A percentile compares a stretch with the other conserved stretches of the same genome.
Conservation (phyloP, 768 basidiomycete species). For the Suillus hirtellus region DNA sequence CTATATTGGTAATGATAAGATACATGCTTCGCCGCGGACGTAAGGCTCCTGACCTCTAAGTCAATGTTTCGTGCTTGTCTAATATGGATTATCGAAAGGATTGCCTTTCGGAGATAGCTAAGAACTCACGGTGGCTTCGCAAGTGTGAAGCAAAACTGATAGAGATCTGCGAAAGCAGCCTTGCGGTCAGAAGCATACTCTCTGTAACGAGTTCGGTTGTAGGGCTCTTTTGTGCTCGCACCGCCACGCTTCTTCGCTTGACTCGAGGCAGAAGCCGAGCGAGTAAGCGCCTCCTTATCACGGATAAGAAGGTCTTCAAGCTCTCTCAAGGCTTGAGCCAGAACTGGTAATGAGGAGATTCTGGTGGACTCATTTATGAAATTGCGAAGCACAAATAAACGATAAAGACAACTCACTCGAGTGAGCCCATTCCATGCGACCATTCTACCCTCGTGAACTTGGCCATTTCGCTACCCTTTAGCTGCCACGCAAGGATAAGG, state of each 20-base stretch:
- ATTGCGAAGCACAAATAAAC: background rate
- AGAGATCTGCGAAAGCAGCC: slow-evolving; percentile 62
- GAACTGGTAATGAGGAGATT: slow-evolving; percentile 47
- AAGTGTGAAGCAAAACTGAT: slow-evolving; percentile 68
- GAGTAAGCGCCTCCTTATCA: slow-evolving; percentile 39
- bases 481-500: slow-evolving; percentile 75
- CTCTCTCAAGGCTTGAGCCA: slow-evolving; percentile 56
- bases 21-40: background rate
- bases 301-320: slow-evolving; percentile 63
- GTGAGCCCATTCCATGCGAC: slow-evolving; percentile 51
- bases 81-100: background rate
- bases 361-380: slow-evolving; percentile 22
- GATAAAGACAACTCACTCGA: slow-evolving; percentile 41
- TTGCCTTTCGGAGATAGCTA: background rate
- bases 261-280: slow-evolving; percentile 19
- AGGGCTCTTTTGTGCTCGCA: slow-evolving; percentile 38
- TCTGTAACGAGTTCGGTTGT: slow-evolving; percentile 55
- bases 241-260: slow-evolving; percentile 36
- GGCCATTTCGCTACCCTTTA: slow-evolving; percentile 70
- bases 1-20: slow-evolving; percentile 33
- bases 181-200: slow-evolving; percentile 49
- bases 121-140: slow-evolving; percentile 68
- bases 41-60: slow-evolving; percentile 62
- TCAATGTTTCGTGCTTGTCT: slow-evolving; percentile 78
- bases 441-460: slow-evolving; percentile 71